Percentiles rank a stretch among this genome's conserved stretches.
These are phyloP conservation scores for Starmerella apis DNA, from an alignment of 805 yeast species.

Conservation along the genomic window DNA sequence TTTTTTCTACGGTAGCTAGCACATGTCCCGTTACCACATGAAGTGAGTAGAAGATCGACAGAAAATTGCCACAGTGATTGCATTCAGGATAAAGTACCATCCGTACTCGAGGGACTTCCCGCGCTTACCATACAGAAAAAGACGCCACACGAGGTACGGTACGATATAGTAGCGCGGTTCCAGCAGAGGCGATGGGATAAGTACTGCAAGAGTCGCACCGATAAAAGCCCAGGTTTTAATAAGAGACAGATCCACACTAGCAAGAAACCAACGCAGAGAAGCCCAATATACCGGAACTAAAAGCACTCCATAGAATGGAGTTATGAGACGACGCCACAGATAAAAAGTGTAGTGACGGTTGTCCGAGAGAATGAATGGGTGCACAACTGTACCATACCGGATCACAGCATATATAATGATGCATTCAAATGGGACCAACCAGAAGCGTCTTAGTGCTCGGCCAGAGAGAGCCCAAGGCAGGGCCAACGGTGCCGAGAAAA, in stretches of 20 bases:
- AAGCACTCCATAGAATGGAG: slow-evolving; percentile 28
- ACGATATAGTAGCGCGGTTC: slow-evolving; percentile 88
- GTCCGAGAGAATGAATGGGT: slow-evolving; percentile 87
- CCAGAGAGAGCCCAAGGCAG: slow-evolving; percentile 28
- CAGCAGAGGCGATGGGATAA: slow-evolving; percentile 82
- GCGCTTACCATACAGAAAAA: slow-evolving; percentile 35
- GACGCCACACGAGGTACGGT: slow-evolving; percentile 68
- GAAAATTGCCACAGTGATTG: slow-evolving; percentile 46
- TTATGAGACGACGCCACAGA: slow-evolving; percentile 56
- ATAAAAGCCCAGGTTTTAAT: slow-evolving; percentile 36
- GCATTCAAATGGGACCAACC: slow-evolving; percentile 12
- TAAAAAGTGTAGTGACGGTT: slow-evolving; percentile 91
- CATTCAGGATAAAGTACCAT: slow-evolving; percentile 53
- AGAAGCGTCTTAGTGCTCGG: not conserved
- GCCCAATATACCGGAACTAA: slow-evolving; percentile 67
- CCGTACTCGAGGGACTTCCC: slow-evolving; percentile 42
- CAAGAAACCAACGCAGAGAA: slow-evolving; percentile 31
- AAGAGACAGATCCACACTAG: slow-evolving; percentile 24
- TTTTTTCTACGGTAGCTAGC: no score
- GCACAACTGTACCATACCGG: slow-evolving; percentile 47
- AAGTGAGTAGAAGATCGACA: slow-evolving; percentile 58
- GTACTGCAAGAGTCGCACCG: slow-evolving; percentile 45
- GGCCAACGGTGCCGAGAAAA: slow-evolving; percentile 73
- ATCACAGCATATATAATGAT: slow-evolving; percentile 19
- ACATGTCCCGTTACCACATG: slow-evolving; percentile 54